These are phyloP conservation scores for Neurospora sp. DNA, from an alignment of 495 filamentous ascomycete species.

Conservation along the genomic window DNA sequence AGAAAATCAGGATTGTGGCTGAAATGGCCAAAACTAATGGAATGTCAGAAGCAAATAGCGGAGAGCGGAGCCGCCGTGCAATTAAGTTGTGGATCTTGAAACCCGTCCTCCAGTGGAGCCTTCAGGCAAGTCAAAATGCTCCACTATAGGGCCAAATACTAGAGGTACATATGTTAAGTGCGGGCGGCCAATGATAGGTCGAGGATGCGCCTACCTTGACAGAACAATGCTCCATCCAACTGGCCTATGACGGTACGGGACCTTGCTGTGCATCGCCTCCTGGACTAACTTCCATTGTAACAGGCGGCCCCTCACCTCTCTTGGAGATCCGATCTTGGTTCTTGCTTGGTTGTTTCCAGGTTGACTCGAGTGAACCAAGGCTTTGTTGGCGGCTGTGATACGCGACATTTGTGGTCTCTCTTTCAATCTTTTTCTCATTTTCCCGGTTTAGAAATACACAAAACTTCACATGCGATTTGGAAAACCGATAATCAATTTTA, in stretches of 20 bases:
- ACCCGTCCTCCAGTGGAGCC: neutral
- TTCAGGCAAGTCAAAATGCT: neutral
- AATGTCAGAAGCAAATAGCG: neutral
- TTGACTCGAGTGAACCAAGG: neutral
- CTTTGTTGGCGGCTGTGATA: neutral
- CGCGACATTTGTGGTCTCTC: neutral
- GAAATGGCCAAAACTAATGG: neutral
- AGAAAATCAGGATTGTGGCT: neutral
- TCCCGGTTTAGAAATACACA: neutral
- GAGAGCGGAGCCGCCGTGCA: neutral
- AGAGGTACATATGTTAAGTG: too few species aligned
- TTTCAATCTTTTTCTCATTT: neutral
- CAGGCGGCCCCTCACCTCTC: conserved; percentile 4
- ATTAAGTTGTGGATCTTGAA: neutral
- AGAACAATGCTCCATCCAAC: neutral
- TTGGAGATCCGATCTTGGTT: neutral
- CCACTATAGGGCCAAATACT: neutral
- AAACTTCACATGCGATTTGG: neutral
- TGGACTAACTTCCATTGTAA: neutral
- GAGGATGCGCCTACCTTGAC: neutral
- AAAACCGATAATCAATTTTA: neutral
- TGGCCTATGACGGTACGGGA: neutral
- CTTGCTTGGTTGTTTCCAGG: neutral
- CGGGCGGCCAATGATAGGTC: neutral
- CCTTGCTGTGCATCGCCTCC: conserved; percentile 1